Evolutionary conservation across 257 asterid species (phyloP).

Genomic region (Oldenlandia corymbosa): DNA sequence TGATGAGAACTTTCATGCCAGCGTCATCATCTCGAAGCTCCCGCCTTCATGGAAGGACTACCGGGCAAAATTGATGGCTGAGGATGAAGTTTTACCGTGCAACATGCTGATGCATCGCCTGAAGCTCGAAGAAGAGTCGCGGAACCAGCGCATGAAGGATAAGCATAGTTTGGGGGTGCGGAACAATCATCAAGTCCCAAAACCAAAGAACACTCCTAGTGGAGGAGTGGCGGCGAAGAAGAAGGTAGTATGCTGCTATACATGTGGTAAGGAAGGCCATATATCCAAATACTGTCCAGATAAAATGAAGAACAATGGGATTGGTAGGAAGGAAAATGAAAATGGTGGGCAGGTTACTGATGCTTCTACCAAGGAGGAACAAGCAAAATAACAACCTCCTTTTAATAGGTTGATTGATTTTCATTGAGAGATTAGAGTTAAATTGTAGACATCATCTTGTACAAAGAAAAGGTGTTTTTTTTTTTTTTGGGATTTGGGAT

Average conservation of each 20-base stretch:
- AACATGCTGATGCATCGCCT: slow-evolving; percentile 43
- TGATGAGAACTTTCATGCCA: slow-evolving; percentile 52
- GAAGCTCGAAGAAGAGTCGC: slow-evolving; percentile 51
- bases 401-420: no score
- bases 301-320: slow-evolving; percentile 24
- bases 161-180: no score
- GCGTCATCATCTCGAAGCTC: slow-evolving; percentile 60
- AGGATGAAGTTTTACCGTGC: slow-evolving; percentile 33
- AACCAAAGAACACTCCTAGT: no score
- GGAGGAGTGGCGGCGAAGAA: no score
- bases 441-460: no score
- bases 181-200: no score
- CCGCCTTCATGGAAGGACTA: slow-evolving; percentile 67
- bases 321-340: slow-evolving; percentile 21
- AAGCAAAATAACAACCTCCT: no score
- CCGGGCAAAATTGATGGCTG: slow-evolving; percentile 47
- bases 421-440: no score
- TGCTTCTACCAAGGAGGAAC: background rate
- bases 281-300: slow-evolving; percentile 33
- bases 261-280: slow-evolving; percentile 52
- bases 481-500: no score
- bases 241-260: no score
- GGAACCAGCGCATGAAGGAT: slow-evolving; percentile 22
- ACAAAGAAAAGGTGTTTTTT: no score
- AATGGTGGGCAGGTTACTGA: slow-evolving; percentile 17